phyloP scores from a whole-genome alignment of 176 grass and related monocot species.

The Aegilops longissima region DNA sequence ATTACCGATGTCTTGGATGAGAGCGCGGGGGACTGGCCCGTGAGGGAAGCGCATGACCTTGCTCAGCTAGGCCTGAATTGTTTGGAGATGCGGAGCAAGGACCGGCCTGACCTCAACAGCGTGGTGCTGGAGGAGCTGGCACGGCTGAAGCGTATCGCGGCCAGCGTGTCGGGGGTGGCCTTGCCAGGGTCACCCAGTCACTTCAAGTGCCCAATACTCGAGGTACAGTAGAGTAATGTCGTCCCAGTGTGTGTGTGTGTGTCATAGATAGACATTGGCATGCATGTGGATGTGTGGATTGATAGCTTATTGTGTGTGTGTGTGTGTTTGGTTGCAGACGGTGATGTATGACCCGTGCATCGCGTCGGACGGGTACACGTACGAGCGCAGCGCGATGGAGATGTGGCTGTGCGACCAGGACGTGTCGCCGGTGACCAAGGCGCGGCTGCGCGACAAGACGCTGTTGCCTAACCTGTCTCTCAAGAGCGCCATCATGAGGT shows the following conservation, averaged over 20 bases:
- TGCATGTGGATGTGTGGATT: neutral
- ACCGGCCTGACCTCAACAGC: slow-evolving; percentile 57
- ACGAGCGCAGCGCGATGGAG: slow-evolving; percentile 67
- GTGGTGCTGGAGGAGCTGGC: slow-evolving; percentile 52
- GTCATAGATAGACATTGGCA: neutral
- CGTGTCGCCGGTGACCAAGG: slow-evolving; percentile 39
- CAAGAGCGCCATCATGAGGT: slow-evolving; percentile 26
- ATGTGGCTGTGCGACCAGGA: slow-evolving; percentile 44
- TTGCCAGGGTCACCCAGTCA: slow-evolving; percentile 44
- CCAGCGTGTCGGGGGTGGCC: neutral
- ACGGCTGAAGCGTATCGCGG: slow-evolving; percentile 50
- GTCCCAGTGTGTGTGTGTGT: neutral
- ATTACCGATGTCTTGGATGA: slow-evolving; percentile 50
- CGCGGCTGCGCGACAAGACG: slow-evolving; percentile 25
- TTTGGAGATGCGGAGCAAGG: slow-evolving; percentile 68
- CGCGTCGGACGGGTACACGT: slow-evolving; percentile 73
- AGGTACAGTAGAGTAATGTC: slow-evolving; percentile 40
- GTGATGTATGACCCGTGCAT: slow-evolving; percentile 73
- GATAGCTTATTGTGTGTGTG: neutral
- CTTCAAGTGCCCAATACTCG: slow-evolving; percentile 74
- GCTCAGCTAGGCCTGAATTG: slow-evolving; percentile 58
- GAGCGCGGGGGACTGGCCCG: slow-evolving; percentile 59
- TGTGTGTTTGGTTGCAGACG: slow-evolving; percentile 32
- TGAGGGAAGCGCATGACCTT: slow-evolving; percentile 51
- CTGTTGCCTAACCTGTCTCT: slow-evolving; percentile 20